phyloP scores from a whole-genome alignment of 2,329 filamentous ascomycete genomes.

The Aspergillus fumigatus region DNA sequence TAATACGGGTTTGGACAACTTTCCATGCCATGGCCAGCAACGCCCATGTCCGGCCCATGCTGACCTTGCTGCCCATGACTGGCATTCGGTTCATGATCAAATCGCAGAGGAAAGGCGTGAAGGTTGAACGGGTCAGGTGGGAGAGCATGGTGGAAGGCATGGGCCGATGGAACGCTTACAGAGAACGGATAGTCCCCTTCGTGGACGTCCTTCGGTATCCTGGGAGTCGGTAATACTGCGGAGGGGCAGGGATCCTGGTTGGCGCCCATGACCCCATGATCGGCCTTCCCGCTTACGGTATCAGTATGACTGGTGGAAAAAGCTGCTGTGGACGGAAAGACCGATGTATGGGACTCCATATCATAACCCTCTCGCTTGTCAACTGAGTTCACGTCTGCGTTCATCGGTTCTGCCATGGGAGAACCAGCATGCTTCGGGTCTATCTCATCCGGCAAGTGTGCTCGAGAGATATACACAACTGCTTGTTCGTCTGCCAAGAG shows the following conservation, averaged over 20 bases:
- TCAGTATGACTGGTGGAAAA: conserved; percentile 5
- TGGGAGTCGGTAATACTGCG: conserved; percentile 8
- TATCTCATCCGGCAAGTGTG: conserved; percentile 24
- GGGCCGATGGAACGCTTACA: conserved; percentile 1
- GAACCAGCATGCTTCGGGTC: conserved; percentile 16
- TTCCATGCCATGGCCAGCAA: conserved; percentile 14
- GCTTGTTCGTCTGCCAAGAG: conserved; percentile 19
- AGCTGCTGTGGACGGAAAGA: conserved; percentile 14
- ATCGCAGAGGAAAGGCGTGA: conserved; percentile 12
- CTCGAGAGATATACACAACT: conserved; percentile 22
- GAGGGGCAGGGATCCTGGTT: conserved; percentile 10
- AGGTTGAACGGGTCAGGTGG: conserved; percentile 5
- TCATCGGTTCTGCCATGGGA: conserved; percentile 7
- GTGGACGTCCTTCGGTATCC: conserved; percentile 2
- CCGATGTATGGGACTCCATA: conserved; percentile 20
- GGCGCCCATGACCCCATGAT: conserved; percentile 1
- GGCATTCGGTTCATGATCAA: conserved; percentile 10
- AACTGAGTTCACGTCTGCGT: conserved; percentile 9
- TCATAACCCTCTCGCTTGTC: conserved; percentile 13
- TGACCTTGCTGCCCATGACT: conserved; percentile 6
- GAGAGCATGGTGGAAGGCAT: conserved; percentile 7
- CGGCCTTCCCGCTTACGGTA: conserved; percentile 1
- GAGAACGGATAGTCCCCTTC: conserved; percentile 4
- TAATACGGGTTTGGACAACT: conserved; percentile 23
- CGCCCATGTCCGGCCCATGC: conserved; percentile 9